Base-by-base conservation (phyloP, 192 early-diverging fungal genomes). In the Coemansia sp. region DNA sequence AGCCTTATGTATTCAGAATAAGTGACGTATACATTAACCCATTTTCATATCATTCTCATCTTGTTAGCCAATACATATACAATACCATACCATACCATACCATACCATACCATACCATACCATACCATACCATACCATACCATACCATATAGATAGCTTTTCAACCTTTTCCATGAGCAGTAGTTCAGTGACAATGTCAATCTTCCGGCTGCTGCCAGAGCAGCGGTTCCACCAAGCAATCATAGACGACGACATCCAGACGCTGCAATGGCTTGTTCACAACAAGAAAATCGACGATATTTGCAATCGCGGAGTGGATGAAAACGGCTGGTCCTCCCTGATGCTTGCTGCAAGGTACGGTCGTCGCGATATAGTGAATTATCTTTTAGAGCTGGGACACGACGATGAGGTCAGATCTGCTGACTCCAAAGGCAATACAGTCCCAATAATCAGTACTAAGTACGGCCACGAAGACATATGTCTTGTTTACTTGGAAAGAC, bases 291-390 rank as follows among this genome's bases (percentile, higher is more conserved):
- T 73, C 9, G 61, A 62, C 2, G 70, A 73, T 22, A 50, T 73
- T 13, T 51, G 59, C 50, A 73, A 73, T 54, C 40, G 30, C 3
- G 58, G 59, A 4, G 58, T 55, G 14, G 70, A 73, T 42, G 51
- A 54, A 2, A 61, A 50, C 27, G 50, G 55, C 53, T 73, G 70
- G 70, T 43, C 70, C 13, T 73, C 70, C 7, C 58, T 73, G 34
- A 73, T 73, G 70, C 70, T 73, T 1, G 70, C 70, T 1, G 70
- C 70, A 5, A 63, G 70, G 29, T 62, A 66, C 25, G 57, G 55
- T 3, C 70, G 53, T n/a, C 39, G 22, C 9, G 70, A 66, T 1
- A 61, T 73, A 32, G 53, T 52, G n/a, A 44, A 52, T 9, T 73
- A 66, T 22, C 27, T 73, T 36, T 20, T 73, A 36, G 64, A 62